Base-by-base conservation (phyloP, 176 grass and related monocot genomes). In the Thinopyrum elongatum region DNA sequence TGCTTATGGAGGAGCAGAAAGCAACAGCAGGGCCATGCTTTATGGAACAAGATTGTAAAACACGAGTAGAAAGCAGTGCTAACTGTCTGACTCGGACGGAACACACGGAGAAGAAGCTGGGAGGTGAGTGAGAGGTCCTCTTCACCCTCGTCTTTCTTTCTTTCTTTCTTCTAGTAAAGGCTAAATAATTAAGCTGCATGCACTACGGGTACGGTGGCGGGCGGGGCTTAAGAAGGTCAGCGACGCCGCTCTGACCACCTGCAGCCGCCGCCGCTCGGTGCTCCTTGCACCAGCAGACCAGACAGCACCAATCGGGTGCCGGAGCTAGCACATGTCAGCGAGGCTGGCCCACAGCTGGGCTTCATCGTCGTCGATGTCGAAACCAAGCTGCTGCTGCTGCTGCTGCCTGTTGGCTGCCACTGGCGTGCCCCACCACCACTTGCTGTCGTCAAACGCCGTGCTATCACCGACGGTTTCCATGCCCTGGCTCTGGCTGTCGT, bases 311-410 rank as follows among this genome's bases (percentile, higher is more conserved):
- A 67, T 79, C 85, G 81, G 85, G 77, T 85, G 41, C 39, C 81
- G 6, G 88, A 88, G 53, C 55, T 58, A 58, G 70, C 84, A 88
- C 80, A 92, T 91, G 66, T 92, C 90, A 88, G 80, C 88, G 19
- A 98, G 71, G 84, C 83, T 90, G 84, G 92, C 88, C 90, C 94
- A 90, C 60, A 99, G 65, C 17, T 90, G 90, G 0, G 90, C 85
- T 58, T 93, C 92, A 0, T 86, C 61, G 15, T 9, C 71, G 38
- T 35, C 76, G 7, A 80, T 16, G 26, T 91, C 68, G 38, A 91
- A 85, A 70, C 82, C 81, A 60, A 81, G 81, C 65, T 77, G 73
- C 76, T 73, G 78, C 85, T 25, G 78, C 85, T 25, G 61, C 64
- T 21, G 57, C 78, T 68, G 83, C 23, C 35, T 77, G 61, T 66